A percentile compares a stretch with the other conserved stretches of the same genome.
Evolutionary conservation across 164 flowering plant species (phyloP).

Genomic region (Magnolia changhungtana): DNA sequence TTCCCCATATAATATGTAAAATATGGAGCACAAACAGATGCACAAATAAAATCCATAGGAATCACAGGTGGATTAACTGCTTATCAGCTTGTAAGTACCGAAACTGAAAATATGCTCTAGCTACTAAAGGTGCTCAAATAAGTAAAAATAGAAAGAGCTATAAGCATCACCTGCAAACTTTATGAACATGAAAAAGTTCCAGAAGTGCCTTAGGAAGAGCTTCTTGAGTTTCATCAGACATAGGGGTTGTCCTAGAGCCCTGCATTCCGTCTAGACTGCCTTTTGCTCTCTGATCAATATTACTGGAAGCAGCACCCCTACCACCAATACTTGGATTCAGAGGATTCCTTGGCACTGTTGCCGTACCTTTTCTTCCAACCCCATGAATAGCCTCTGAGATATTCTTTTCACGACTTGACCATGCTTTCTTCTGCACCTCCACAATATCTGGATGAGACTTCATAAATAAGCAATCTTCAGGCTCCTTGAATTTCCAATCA

Average conservation of each 20-base stretch:
- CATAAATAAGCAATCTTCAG: constrained; percentile 48
- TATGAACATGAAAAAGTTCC: constrained; percentile 47
- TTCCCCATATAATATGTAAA: background rate
- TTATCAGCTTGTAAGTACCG: background rate
- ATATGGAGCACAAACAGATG: background rate
- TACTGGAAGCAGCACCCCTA: constrained; percentile 14
- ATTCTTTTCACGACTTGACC: constrained; percentile 29
- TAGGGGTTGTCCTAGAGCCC: constrained; percentile 15
- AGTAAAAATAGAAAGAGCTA: background rate
- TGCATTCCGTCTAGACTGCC: constrained; percentile 16
- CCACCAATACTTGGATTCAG: constrained; percentile 14
- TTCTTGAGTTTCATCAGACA: constrained; percentile 64
- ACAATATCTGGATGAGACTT: constrained; percentile 53
- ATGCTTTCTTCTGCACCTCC: constrained; percentile 36
- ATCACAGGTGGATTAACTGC: background rate
- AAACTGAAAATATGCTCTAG: background rate
- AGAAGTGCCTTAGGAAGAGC: constrained; percentile 56
- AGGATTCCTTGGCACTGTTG: constrained; percentile 15
- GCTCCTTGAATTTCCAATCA: constrained; percentile 69
- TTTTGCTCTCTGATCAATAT: constrained; percentile 24
- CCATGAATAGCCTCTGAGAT: constrained; percentile 15
- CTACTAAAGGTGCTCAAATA: background rate
- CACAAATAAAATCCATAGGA: background rate
- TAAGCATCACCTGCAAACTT: constrained; percentile 68
- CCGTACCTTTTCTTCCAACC: constrained; percentile 14